Conservation (phyloP, 2,329 filamentous ascomycete species). For the Periglandula ipomoeae region DNA sequence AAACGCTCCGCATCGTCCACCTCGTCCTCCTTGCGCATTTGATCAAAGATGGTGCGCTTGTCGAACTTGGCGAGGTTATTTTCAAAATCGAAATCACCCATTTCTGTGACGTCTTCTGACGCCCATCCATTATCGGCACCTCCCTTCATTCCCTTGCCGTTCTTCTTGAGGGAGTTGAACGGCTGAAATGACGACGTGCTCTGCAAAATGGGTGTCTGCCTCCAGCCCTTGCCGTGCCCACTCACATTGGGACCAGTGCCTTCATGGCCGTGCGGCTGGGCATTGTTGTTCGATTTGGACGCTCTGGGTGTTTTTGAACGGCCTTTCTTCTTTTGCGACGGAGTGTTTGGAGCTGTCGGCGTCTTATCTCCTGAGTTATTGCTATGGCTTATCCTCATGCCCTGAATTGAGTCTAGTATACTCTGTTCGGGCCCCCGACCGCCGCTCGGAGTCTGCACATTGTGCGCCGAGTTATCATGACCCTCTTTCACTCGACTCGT, state of each 20-base stretch:
- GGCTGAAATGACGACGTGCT: conserved; percentile 55
- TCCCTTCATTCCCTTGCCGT: conserved; percentile 34
- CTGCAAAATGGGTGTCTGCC: conserved; percentile 51
- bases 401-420: conserved; percentile 18
- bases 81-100: conserved; percentile 92
- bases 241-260: conserved; percentile 16
- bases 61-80: conserved; percentile 88
- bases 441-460: not conserved
- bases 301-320: conserved; percentile 23
- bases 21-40: conserved; percentile 81
- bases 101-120: conserved; percentile 88
- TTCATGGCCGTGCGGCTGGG: conserved; percentile 17
- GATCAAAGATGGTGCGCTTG: conserved; percentile 82
- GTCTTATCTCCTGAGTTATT: conserved; percentile 13
- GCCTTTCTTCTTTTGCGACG: conserved; percentile 22
- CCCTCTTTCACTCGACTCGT: conserved; percentile 2
- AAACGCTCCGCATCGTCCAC: conserved; percentile 86
- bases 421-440: conserved; percentile 15
- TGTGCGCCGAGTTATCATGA: conserved; percentile 7
- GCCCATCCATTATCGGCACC: conserved; percentile 73
- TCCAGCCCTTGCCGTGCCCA: conserved; percentile 45
- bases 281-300: conserved; percentile 18
- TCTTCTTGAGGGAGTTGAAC: conserved; percentile 51
- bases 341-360: conserved; percentile 14
- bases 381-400: conserved; percentile 13